A percentile compares a stretch with the other conserved stretches of the same genome.
Evolutionary conservation across 495 filamentous ascomycete genomes (phyloP).

Genomic region (Podospora pseudopauciseta): DNA sequence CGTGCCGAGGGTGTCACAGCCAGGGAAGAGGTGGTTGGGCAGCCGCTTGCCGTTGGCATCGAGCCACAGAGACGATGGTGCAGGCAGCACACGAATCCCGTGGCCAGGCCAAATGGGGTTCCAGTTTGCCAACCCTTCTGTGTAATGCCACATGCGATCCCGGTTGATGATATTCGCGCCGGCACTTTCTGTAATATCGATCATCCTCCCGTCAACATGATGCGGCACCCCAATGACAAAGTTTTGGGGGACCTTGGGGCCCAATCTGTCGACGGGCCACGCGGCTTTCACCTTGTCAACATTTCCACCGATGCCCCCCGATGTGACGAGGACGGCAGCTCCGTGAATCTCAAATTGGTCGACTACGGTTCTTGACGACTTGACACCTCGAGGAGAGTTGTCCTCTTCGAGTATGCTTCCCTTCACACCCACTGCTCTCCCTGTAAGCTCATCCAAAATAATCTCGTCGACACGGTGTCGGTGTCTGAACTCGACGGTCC

Average conservation of each 20-base stretch:
- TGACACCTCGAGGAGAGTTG: conserved; percentile 40
- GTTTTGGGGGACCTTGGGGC: conserved; percentile 42
- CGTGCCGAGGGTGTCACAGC: conserved; percentile 49
- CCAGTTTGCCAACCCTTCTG: conserved; percentile 52
- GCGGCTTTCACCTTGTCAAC: conserved; percentile 47
- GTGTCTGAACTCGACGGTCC: conserved; percentile 47
- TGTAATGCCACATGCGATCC: conserved; percentile 56
- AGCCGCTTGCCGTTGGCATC: conserved; percentile 50
- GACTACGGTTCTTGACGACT: conserved; percentile 38
- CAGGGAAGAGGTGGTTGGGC: conserved; percentile 47
- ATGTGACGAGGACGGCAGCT: conserved; percentile 42
- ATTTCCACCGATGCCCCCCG: conserved; percentile 51
- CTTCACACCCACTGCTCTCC: conserved; percentile 44
- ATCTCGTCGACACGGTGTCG: conserved; percentile 49
- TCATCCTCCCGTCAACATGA: conserved; percentile 52
- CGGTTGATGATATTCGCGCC: conserved; percentile 49
- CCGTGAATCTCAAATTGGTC: conserved; percentile 46
- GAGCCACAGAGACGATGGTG: conserved; percentile 51
- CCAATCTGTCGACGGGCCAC: conserved; percentile 48
- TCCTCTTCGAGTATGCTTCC: conserved; percentile 46
- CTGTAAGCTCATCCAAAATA: conserved; percentile 41
- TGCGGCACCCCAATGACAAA: conserved; percentile 52
- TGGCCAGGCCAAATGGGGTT: conserved; percentile 50
- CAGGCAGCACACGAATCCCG: conserved; percentile 50
- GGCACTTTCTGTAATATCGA: conserved; percentile 43